Conservation (phyloP, 2,329 filamentous ascomycete species). For the Daldinia sp. region DNA sequence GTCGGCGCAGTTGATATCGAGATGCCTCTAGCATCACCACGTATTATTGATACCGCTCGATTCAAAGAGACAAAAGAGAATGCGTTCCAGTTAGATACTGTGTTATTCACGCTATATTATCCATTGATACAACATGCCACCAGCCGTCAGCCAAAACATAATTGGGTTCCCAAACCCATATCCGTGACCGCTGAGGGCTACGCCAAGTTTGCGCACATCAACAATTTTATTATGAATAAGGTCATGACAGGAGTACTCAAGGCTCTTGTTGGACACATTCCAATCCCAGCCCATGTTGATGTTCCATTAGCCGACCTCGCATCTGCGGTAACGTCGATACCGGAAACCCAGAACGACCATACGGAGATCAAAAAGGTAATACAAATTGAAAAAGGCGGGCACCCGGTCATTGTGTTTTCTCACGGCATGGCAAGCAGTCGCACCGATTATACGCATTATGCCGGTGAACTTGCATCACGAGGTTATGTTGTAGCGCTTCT, state of each 20-base stretch:
- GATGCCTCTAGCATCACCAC: slow-evolving; percentile 47
- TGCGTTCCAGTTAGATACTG: slow-evolving; percentile 61
- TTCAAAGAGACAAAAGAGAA: slow-evolving; percentile 54
- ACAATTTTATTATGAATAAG: slow-evolving; percentile 58
- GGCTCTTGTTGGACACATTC: slow-evolving; percentile 58
- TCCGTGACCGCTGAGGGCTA: slow-evolving; percentile 61
- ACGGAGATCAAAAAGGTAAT: slow-evolving; percentile 45
- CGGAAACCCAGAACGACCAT: slow-evolving; percentile 39
- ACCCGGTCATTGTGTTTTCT: slow-evolving; percentile 64
- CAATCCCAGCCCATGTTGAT: slow-evolving; percentile 62
- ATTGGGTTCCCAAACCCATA: slow-evolving; percentile 61
- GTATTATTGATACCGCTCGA: slow-evolving; percentile 54
- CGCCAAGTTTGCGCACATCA: slow-evolving; percentile 59
- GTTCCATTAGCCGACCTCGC: slow-evolving; percentile 53
- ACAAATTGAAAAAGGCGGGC: slow-evolving; percentile 40
- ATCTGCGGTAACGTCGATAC: slow-evolving; percentile 40
- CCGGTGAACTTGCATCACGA: slow-evolving; percentile 63
- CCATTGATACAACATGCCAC: slow-evolving; percentile 52
- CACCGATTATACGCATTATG: slow-evolving; percentile 65
- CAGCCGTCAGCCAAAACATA: slow-evolving; percentile 51
- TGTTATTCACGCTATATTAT: slow-evolving; percentile 65
- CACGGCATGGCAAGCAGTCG: slow-evolving; percentile 64
- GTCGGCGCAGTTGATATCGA: slow-evolving; percentile 64
- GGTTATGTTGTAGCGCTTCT: slow-evolving; percentile 63
- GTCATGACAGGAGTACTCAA: slow-evolving; percentile 59